Percentiles rank a stretch among this genome's conserved stretches.
Evolutionary conservation across 129 eudicot species (phyloP).

Genomic region (Helichrysum umbraculigerum): DNA sequence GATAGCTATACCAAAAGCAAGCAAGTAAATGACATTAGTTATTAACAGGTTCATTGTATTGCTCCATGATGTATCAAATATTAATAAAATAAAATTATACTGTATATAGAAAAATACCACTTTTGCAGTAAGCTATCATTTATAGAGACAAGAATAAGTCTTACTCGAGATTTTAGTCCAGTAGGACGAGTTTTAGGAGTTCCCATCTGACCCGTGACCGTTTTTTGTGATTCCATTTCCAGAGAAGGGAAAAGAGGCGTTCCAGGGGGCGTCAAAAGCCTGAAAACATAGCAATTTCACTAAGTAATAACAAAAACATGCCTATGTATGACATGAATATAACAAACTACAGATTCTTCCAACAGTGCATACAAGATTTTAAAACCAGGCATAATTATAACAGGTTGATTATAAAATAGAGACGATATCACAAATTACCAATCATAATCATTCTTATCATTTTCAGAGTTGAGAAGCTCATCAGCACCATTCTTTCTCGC

Average conservation of each 20-base stretch:
- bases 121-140: not conserved
- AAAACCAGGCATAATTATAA: not conserved
- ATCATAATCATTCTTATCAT: conserved; percentile 94
- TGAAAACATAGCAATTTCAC: conserved; percentile 40
- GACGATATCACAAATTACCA: conserved; percentile 51
- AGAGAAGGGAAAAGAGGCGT: conserved; percentile 96
- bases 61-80: not conserved
- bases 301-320: not conserved
- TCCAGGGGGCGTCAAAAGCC: conserved; percentile 98
- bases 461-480: conserved; percentile 84
- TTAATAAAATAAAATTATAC: not conserved
- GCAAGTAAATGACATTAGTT: conserved; percentile 3
- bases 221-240: conserved; percentile 79
- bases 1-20: conserved; percentile 62
- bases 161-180: conserved; percentile 85
- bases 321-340: not conserved
- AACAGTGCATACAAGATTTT: conserved; percentile 4
- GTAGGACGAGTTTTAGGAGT: conserved; percentile 84
- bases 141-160: conserved; percentile 31
- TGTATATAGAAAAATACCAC: conserved; percentile 1
- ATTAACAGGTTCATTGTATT: not conserved
- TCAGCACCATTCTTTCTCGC: conserved; percentile 78
- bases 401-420: conserved; percentile 7
- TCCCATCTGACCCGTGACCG: conserved; percentile 57
- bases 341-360: conserved; percentile 5